Evolutionary conservation across 164 flowering plant species (phyloP).

Genomic region (Warburgia ugandensis): DNA sequence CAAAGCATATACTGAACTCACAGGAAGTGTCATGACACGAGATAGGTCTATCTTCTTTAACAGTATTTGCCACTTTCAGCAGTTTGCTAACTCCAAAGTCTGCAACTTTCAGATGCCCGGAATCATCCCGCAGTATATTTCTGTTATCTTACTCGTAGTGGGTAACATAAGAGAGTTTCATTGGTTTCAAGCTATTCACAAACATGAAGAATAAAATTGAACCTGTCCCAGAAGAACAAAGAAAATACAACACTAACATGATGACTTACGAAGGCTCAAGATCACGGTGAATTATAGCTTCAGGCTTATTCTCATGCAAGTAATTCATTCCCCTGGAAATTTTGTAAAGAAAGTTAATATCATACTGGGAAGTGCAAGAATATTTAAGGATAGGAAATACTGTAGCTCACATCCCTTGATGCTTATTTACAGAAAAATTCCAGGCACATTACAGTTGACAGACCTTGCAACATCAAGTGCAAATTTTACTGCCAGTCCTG

Average conservation of each 20-base stretch:
- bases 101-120: constrained; percentile 96
- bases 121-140: constrained; percentile 95
- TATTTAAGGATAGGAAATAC: no score
- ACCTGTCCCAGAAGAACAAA: no score
- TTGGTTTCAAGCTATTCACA: constrained; percentile 14
- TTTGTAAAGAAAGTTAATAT: no score
- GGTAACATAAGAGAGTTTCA: constrained; percentile 21
- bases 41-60: constrained; percentile 59
- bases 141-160: constrained; percentile 51
- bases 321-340: constrained; percentile 89
- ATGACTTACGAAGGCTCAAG: constrained; percentile 94
- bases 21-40: constrained; percentile 52
- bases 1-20: constrained; percentile 25
- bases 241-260: neutral
- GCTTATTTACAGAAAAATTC: no score
- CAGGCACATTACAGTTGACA: no score
- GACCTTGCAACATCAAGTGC: constrained; percentile 86
- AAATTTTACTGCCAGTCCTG: constrained; percentile 47
- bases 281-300: constrained; percentile 83
- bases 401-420: no score
- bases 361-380: no score
- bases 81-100: constrained; percentile 98
- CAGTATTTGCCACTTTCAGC: constrained; percentile 45
- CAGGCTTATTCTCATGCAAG: constrained; percentile 89
- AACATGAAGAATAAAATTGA: neutral